Evolutionary conservation across 2,329 filamentous ascomycete species (phyloP), one percentile per base, ranked within the genome.

Genomic region (Diaporthe citriasiana): DNA sequence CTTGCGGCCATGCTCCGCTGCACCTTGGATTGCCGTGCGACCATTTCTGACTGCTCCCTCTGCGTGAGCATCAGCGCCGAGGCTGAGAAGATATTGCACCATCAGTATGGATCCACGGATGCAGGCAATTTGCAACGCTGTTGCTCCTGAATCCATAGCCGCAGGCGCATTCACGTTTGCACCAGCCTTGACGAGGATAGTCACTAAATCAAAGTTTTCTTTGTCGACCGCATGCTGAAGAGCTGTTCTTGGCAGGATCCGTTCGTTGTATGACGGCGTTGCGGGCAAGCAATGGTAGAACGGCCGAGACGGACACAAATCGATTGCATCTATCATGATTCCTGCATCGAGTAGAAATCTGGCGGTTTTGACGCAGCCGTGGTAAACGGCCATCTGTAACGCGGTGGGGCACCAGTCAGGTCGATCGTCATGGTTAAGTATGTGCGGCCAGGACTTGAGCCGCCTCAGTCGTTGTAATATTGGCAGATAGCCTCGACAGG

Each of bases 291-390:
- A 25, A 53, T 2, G 19, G 25, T 8, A 33, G 27, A 55, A 19
- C 0, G 53, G 30, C 19, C 30, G 30, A 35, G 13, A 56, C 1
- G 53, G 53, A 15, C 1, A 2, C 19, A 56, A 0, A 12, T 56
- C 30, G 0, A 35, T n/a, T 38, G 30, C 9, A 35, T 56, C 19
- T 0, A 3, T 6, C 9, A n/a, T 6, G 0, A 9, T 3, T n/a
- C 30, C 30, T 35, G 8, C 5, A 6, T 35, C 30, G 4, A 35
- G 1, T 8, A 56, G 53, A 7, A 56, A 35, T 0, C 19, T 38
- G 8, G 9, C 53, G 2, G 10, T 22, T 22, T 8, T 10, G 30
- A 7, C 4, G 25, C n/a, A 0, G 8, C 22, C 4, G 7, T 2
- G 1, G 17, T 22, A n/a, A 1, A n/a, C 19, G 6, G 53, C 53